Conservation (phyloP, 2,329 filamentous ascomycete genomes). For the Calycina herbarum region DNA sequence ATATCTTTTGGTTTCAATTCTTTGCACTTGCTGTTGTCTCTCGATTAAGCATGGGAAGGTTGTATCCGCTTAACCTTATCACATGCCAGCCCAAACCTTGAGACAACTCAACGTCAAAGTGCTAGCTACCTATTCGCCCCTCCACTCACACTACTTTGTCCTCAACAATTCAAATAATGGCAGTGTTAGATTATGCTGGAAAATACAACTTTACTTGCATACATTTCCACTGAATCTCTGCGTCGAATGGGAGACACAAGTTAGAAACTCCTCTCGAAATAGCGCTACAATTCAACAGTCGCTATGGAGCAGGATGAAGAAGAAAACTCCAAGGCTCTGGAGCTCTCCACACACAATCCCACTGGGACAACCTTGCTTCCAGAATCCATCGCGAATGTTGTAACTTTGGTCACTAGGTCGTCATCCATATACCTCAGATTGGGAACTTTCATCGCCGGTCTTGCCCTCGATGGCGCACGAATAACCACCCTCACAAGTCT, state of each 20-base stretch:
- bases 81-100: background rate
- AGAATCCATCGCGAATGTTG: slow-evolving; percentile 54
- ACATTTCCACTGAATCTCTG: slow-evolving; percentile 7
- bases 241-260: slow-evolving; percentile 2
- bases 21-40: background rate
- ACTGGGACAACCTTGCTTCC: slow-evolving; percentile 54
- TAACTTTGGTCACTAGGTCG: slow-evolving; percentile 61
- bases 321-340: slow-evolving; percentile 15
- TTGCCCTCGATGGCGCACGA: slow-evolving; percentile 40
- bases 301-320: slow-evolving; percentile 33
- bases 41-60: background rate
- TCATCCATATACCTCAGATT: slow-evolving; percentile 51
- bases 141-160: slow-evolving; percentile 10
- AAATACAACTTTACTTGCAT: slow-evolving; percentile 2
- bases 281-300: slow-evolving; percentile 11
- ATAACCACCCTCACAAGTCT: slow-evolving; percentile 41
- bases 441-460: slow-evolving; percentile 40
- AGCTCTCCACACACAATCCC: slow-evolving; percentile 6
- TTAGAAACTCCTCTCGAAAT: background rate
- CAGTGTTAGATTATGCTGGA: slow-evolving; percentile 8
- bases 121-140: slow-evolving; percentile 13
- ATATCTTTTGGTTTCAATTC: background rate
- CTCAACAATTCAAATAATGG: slow-evolving; percentile 13
- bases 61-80: slow-evolving; percentile 2
- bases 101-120: slow-evolving; percentile 10